These are phyloP conservation scores for Emiliania huxleyi DNA, from an alignment of 78 protist genomes.

Conservation along the genomic window DNA sequence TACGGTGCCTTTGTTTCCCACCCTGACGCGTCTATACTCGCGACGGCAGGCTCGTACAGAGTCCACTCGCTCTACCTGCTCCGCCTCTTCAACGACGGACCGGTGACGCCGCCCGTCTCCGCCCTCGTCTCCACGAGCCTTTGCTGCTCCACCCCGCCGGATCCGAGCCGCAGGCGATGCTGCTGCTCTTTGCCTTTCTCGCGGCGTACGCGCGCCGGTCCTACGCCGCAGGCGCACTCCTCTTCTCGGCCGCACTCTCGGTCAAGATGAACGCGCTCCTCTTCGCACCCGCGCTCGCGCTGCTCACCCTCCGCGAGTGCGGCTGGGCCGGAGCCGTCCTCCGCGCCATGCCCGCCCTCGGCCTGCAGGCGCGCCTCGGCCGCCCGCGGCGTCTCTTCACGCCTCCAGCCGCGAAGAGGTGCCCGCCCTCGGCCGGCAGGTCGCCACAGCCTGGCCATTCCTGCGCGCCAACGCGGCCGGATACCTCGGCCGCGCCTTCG, in stretches of 20 bases:
- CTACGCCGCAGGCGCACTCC: not conserved
- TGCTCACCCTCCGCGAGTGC: constrained; percentile 50
- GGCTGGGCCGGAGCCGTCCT: constrained; percentile 51
- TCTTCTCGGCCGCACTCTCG: constrained; percentile 64
- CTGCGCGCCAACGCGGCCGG: constrained; percentile 42
- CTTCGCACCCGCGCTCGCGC: constrained; percentile 72
- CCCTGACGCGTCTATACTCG: too few species aligned
- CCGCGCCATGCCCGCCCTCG: constrained; percentile 51
- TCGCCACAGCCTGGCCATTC: constrained; percentile 78
- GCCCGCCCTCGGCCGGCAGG: constrained; percentile 37
- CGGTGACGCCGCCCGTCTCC: constrained; percentile 72
- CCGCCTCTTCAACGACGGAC: constrained; percentile 88
- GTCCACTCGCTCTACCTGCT: constrained; percentile 87
- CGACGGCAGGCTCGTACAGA: too few species aligned
- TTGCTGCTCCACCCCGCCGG: not conserved
- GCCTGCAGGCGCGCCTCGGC: not conserved
- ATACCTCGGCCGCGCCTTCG: constrained; percentile 75
- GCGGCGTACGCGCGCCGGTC: not conserved
- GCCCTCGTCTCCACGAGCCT: not conserved
- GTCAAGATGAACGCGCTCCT: constrained; percentile 89
- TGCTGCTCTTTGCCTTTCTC: constrained; percentile 47
- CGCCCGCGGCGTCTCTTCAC: too few species aligned
- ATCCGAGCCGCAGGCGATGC: constrained; percentile 72
- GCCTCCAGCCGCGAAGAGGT: too few species aligned
- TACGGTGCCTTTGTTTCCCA: too few species aligned